phyloP scores from a whole-genome alignment of 2,329 filamentous ascomycete genomes.

The Rhexocercosporidium sp. region DNA sequence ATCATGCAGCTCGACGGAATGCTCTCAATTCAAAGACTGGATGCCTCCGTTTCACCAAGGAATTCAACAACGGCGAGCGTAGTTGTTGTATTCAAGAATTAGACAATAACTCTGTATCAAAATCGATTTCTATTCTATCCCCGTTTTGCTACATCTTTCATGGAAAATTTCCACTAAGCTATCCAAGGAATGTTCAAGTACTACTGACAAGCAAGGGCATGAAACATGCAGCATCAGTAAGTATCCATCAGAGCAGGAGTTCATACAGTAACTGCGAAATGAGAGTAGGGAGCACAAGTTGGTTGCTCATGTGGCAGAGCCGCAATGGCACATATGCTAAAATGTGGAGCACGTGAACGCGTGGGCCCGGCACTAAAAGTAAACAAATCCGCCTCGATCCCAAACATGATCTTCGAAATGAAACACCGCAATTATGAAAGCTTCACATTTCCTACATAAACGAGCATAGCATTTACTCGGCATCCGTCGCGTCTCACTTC shows the following conservation, averaged over 20 bases:
- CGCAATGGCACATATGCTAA: conserved; percentile 1
- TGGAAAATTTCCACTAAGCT: too few species aligned
- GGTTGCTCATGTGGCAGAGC: neutral
- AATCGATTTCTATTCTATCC: too few species aligned
- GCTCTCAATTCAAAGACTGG: too few species aligned
- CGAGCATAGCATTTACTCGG: conserved; percentile 17
- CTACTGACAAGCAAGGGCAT: too few species aligned
- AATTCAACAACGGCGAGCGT: too few species aligned
- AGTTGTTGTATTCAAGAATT: too few species aligned
- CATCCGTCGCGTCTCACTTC: conserved; percentile 9
- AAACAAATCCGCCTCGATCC: conserved; percentile 11
- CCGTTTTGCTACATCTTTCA: too few species aligned
- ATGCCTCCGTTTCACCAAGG: too few species aligned
- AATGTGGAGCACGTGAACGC: conserved; percentile 9
- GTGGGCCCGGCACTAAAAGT: conserved; percentile 15
- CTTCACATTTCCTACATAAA: conserved; percentile 19
- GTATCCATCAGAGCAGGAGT: neutral
- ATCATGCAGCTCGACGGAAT: too few species aligned
- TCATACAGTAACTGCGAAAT: neutral
- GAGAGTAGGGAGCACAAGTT: too few species aligned
- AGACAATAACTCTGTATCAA: too few species aligned
- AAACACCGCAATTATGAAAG: conserved; percentile 23
- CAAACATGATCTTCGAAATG: conserved; percentile 9
- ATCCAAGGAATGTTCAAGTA: too few species aligned
- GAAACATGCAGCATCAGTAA: neutral